A percentile compares a stretch with the other conserved stretches of the same genome.
Conservation (phyloP, 164 flowering plant species). For the Paratinospora sagittata region DNA sequence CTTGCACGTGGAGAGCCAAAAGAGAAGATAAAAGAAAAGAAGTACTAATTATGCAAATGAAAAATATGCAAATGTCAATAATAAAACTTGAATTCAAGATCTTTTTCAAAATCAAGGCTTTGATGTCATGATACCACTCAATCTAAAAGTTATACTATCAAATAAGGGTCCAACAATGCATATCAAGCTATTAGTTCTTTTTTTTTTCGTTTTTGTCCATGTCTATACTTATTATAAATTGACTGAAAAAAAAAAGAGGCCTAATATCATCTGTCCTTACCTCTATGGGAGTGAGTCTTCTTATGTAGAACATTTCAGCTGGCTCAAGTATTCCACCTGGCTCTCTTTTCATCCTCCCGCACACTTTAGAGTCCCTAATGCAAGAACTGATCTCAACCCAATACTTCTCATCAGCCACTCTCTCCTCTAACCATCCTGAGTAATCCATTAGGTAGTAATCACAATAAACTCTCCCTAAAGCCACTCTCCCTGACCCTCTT, state of each 20-base stretch:
- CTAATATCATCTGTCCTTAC: constrained; percentile 22
- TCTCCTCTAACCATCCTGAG: constrained; percentile 80
- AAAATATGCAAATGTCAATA: too few species aligned
- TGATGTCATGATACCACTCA: too few species aligned
- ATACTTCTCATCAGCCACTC: constrained; percentile 44
- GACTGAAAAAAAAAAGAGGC: not conserved
- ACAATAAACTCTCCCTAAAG: constrained; percentile 37
- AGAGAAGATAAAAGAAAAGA: too few species aligned
- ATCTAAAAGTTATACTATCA: too few species aligned
- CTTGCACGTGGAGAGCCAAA: too few species aligned
- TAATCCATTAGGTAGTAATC: constrained; percentile 75
- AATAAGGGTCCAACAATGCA: too few species aligned
- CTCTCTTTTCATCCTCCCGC: constrained; percentile 39
- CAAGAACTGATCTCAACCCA: constrained; percentile 80
- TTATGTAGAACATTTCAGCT: constrained; percentile 46
- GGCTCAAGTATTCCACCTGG: constrained; percentile 55
- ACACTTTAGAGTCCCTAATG: constrained; percentile 54
- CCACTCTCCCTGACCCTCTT: constrained; percentile 63
- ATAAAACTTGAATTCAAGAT: too few species aligned
- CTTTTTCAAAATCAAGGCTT: too few species aligned
- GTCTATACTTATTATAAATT: too few species aligned
- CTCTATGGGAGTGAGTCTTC: constrained; percentile 67
- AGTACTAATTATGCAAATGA: too few species aligned
- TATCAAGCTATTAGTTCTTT: too few species aligned
- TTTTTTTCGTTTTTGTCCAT: too few species aligned